Conservation (phyloP, 2,329 filamentous ascomycete genomes). For the Alternaria dauci region DNA sequence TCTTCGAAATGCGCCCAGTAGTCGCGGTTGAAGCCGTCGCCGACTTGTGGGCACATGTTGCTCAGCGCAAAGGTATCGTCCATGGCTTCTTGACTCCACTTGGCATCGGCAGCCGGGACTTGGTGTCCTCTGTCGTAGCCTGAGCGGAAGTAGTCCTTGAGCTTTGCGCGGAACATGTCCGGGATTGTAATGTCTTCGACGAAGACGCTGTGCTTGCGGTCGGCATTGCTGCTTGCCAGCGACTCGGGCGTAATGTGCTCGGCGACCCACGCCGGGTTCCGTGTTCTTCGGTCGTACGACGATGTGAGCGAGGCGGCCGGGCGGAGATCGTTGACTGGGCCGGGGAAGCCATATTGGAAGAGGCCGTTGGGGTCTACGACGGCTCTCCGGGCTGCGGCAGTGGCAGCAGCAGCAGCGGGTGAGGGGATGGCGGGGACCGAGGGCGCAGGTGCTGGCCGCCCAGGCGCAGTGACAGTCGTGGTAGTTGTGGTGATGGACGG, state of each 20-base stretch:
- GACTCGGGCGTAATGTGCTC: constrained; percentile 96
- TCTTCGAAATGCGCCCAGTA: constrained; percentile 99
- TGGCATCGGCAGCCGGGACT: constrained; percentile 93
- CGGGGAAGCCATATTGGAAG: constrained; percentile 78
- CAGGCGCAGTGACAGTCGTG: constrained; percentile 42
- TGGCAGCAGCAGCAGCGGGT: constrained; percentile 30
- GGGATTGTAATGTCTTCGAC: constrained; percentile 83
- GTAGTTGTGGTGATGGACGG: constrained; percentile 48
- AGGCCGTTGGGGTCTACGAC: constrained; percentile 61
- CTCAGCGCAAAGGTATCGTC: constrained; percentile 90
- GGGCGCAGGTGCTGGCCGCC: constrained; percentile 34
- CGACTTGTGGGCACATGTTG: constrained; percentile 99
- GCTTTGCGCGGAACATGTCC: constrained; percentile 83
- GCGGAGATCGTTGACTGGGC: constrained; percentile 84
- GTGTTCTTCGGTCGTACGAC: constrained; percentile 85
- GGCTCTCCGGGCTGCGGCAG: constrained; percentile 28
- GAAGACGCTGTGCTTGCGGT: constrained; percentile 85
- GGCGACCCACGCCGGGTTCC: constrained; percentile 90
- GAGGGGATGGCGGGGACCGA: constrained; percentile 38
- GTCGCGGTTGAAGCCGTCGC: constrained; percentile 97
- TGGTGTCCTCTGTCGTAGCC: constrained; percentile 98
- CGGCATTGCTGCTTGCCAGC: constrained; percentile 75
- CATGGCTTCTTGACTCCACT: constrained; percentile 95
- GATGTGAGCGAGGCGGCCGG: constrained; percentile 80
- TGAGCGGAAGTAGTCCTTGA: constrained; percentile 93